phyloP scores from a whole-genome alignment of 2,329 filamentous ascomycete genomes.

The Phialophora verrucosa region DNA sequence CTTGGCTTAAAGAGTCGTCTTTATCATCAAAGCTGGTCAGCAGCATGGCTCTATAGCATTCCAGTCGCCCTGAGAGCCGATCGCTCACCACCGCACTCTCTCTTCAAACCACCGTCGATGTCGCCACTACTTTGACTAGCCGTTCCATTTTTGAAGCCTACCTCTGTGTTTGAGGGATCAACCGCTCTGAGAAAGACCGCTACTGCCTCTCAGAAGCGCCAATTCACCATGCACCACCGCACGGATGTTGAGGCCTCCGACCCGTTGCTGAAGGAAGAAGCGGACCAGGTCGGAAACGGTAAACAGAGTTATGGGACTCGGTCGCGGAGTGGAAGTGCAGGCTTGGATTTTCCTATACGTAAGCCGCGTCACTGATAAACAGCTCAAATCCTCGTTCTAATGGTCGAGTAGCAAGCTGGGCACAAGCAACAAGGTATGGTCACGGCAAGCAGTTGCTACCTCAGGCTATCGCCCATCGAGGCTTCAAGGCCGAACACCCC shows the following conservation, averaged over 20 bases:
- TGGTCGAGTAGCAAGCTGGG: slow-evolving; percentile 40
- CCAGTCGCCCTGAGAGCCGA: background rate
- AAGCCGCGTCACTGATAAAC: background rate
- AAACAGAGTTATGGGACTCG: slow-evolving; percentile 6
- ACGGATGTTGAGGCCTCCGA: slow-evolving; percentile 12
- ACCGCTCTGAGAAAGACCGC: background rate
- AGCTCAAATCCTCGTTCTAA: slow-evolving; percentile 5
- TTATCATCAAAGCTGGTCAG: background rate
- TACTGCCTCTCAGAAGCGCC: background rate
- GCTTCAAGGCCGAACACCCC: slow-evolving; percentile 71
- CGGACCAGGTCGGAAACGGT: background rate
- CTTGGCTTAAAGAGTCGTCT: background rate
- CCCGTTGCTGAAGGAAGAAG: slow-evolving; percentile 18
- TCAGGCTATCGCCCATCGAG: slow-evolving; percentile 52
- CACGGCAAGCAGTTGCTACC: slow-evolving; percentile 40
- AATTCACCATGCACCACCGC: slow-evolving; percentile 22
- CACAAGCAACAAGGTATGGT: slow-evolving; percentile 36
- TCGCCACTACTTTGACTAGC: slow-evolving; percentile 17
- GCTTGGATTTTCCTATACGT: slow-evolving; percentile 22
- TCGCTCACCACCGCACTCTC: background rate
- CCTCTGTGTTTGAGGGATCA: slow-evolving; percentile 24
- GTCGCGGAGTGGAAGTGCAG: background rate
- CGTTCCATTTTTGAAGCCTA: background rate
- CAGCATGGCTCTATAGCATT: slow-evolving; percentile 13
- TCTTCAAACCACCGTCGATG: background rate